phyloP scores from a whole-genome alignment of 2,329 filamentous ascomycete genomes.

The Diaporthe velutina region DNA sequence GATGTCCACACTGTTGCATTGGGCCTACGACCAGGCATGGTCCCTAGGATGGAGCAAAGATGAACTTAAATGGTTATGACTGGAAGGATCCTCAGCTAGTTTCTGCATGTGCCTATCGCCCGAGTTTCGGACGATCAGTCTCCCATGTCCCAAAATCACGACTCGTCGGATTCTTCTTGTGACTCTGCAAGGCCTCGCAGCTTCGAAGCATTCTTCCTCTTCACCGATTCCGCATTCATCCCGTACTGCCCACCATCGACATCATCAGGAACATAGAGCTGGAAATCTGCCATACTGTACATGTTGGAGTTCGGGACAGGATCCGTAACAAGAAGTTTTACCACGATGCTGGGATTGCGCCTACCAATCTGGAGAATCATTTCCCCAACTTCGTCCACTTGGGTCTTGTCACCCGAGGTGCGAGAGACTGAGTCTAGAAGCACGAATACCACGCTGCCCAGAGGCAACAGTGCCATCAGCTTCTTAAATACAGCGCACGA shows the following conservation, averaged over 20 bases:
- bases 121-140: too few relatives aligned
- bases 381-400: not conserved
- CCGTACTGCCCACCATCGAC: not conserved
- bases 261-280: not conserved
- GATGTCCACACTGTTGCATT: too few relatives aligned
- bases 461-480: not conserved
- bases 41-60: too few relatives aligned
- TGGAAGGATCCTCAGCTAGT: too few relatives aligned
- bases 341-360: not conserved
- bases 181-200: not conserved
- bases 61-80: too few relatives aligned
- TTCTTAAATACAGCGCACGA: not conserved
- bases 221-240: not conserved
- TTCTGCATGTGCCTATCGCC: too few relatives aligned
- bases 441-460: not conserved
- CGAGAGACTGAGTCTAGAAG: not conserved
- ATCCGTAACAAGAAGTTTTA: not conserved
- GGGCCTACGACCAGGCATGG: too few relatives aligned
- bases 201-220: not conserved
- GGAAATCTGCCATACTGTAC: not conserved
- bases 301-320: not conserved
- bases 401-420: not conserved
- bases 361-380: not conserved
- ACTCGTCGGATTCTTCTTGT: not conserved
- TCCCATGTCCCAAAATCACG: too few relatives aligned